phyloP scores from a whole-genome alignment of 192 early-diverging fungal genomes.

The Coemansia biformis region DNA sequence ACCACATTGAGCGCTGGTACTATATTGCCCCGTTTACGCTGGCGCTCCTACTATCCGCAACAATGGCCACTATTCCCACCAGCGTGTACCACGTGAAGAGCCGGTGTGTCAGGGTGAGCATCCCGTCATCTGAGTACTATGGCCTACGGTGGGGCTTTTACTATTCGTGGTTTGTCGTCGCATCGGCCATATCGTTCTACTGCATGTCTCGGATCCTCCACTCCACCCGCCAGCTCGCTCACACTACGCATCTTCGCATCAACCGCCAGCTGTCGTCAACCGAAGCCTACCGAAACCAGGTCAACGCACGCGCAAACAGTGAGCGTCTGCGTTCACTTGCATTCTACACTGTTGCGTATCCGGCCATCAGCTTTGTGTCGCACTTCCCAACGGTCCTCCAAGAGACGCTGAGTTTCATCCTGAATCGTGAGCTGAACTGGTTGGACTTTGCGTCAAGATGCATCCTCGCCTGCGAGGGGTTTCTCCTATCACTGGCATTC shows the following conservation, averaged over 20 bases:
- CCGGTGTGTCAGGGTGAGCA: conserved; percentile 15
- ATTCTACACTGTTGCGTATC: conserved; percentile 47
- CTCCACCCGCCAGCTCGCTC: conserved; percentile 27
- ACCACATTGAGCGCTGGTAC: conserved; percentile 47
- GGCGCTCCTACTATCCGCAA: conserved; percentile 24
- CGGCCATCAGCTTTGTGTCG: conserved; percentile 38
- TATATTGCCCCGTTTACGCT: conserved; percentile 34
- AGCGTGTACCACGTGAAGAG: conserved; percentile 18
- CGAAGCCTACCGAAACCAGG: conserved; percentile 37
- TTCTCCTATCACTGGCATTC: conserved; percentile 34
- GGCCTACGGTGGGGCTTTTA: conserved; percentile 43
- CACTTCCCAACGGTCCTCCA: conserved; percentile 38
- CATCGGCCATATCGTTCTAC: conserved; percentile 28
- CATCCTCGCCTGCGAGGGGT: conserved; percentile 31
- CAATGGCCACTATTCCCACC: conserved; percentile 29
- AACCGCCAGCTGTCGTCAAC: conserved; percentile 12
- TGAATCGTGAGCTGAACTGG: conserved; percentile 11
- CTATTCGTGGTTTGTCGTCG: conserved; percentile 47
- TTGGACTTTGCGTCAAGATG: conserved; percentile 12
- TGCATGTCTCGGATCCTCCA: conserved; percentile 41
- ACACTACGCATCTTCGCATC: conserved; percentile 16
- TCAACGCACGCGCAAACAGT: conserved; percentile 48
- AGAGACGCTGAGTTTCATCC: conserved; percentile 27
- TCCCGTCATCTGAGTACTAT: conserved; percentile 25
- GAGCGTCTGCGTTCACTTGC: conserved; percentile 40